phyloP scores from a whole-genome alignment of 345 rosid genomes.

The Dipteronia sinensis region DNA sequence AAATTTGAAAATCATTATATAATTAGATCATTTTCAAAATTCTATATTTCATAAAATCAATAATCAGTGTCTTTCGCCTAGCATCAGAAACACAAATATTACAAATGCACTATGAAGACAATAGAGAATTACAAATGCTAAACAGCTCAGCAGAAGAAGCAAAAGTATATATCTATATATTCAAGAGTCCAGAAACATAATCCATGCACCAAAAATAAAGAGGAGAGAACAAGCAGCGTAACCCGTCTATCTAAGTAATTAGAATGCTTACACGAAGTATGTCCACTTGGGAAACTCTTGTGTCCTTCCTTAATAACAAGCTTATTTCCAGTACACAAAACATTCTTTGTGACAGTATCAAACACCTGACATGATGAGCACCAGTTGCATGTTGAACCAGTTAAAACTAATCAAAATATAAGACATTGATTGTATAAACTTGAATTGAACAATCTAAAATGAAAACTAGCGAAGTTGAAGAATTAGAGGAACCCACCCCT shows the following conservation, averaged over 20 bases:
- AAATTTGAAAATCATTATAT: background rate
- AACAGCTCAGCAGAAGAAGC: background rate
- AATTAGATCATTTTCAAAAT: background rate
- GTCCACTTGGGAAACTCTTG: slow-evolving; percentile 97
- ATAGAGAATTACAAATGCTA: background rate
- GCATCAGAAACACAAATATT: background rate
- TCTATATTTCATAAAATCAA: background rate
- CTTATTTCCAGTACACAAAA: slow-evolving; percentile 73
- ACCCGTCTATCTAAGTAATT: background rate
- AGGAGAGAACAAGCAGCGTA: background rate
- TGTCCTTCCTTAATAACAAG: slow-evolving; percentile 83
- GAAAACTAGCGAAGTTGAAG: background rate
- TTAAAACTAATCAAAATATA: slow-evolving; percentile 12
- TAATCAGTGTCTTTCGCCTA: background rate
- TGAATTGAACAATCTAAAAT: background rate
- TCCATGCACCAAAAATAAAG: background rate
- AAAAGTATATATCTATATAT: background rate
- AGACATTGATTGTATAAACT: slow-evolving; percentile 1
- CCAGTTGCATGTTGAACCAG: slow-evolving; percentile 15
- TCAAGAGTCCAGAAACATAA: slow-evolving; percentile 14
- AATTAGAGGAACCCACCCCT: slow-evolving; percentile 50
- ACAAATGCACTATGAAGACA: background rate
- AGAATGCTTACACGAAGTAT: slow-evolving; percentile 76
- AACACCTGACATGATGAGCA: slow-evolving; percentile 47
- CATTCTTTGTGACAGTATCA: slow-evolving; percentile 59